Evolutionary conservation across 2,329 filamentous ascomycete genomes (phyloP), one percentile per base, ranked within the genome.

Genomic region (Huntiella bhutanensis): DNA sequence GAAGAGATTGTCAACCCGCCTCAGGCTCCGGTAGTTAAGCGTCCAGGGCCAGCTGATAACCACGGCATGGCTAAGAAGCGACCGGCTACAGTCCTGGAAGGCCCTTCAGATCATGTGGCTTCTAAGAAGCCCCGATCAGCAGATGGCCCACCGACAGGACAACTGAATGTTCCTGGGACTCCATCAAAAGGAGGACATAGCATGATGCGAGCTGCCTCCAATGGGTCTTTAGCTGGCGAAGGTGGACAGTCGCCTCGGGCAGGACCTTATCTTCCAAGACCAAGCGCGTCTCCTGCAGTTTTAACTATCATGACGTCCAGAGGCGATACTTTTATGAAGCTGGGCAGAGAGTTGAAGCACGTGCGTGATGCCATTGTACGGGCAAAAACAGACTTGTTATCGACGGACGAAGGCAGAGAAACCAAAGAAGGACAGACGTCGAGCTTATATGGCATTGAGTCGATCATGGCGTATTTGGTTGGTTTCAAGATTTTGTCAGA

Each of bases 291-390:
- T 32, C 40, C 40, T 16, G 13, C 40, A 13, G 40, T 28, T 13
- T 28, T 28, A 11, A n/a, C 15, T 15, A 32, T 41, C 15, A 41
- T 41, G 40, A 41, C 15, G 11, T 13, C 12, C 15, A 57, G 10
- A 56, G 56, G 16, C 45, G 54, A 16, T 5, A 53, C 41, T 55
- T 32, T 65, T 52, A 58, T 56, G 22, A 55, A 51, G 2, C 53
- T 73, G 5, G 72, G 68, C 2, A 66, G 62, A 32, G 66, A 63
- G 45, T 59, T 75, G 13, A 76, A 76, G 59, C 71, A 73, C 50
- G 60, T 65, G 10, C 68, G 70, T 19, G 72, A 76, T 51, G 64
- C 59, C 12, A 62, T 71, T 50, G 54, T 48, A 15, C 48, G 22
- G 8, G 48, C 19, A 33, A 56, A 38, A 52, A 45, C 0, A 53